Base-by-base conservation (phyloP, 2,329 filamentous ascomycete species). In the Penicillium hesseltinei region DNA sequence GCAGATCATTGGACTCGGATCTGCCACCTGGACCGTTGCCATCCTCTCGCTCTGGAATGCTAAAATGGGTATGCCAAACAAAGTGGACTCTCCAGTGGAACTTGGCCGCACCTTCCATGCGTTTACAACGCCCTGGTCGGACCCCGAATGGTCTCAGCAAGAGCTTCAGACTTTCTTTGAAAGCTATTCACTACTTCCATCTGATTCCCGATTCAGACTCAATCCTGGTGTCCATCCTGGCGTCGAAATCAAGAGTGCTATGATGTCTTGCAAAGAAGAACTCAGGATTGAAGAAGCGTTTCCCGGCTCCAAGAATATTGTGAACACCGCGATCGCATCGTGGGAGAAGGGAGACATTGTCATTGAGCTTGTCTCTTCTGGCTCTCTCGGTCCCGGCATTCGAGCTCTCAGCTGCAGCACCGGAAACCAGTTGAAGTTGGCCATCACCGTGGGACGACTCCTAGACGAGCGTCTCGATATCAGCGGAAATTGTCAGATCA, bases 1-100 rank as follows among this genome's bases (percentile, higher is more conserved):
- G 35, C 74, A 77, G 44, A 77, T 82, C 15, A 78, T 82, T 57
- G 77, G 78, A 3, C 73, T 84, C 9, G 80, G 71, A 6, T 66
- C 73, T 4, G 74, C 77, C 5, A 84, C 81, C 8, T 84, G 82
- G 82, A 80, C 74, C 15, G 76, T 79, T 15, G 81, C 80, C 11
- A 64, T 84, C 19, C 70, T 82, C 4, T 79, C 79, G 0, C 69
- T 83, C 27, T 71, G 73, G 50, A 78, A 75, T 11, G 79, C 80
- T 2, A 80, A 80, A 39, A 74, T 83, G 59, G 75, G 78, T 15
- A 75, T 79, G 67, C 79, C 79, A 1, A 73, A 75, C 44, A 69
- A 76, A 62, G 69, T 73, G 13, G 67, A 71, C 40, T 73, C 71
- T 17, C 71, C 62, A 7, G 73, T 69, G 49, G 69, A 69, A 29